A percentile compares a stretch with the other conserved stretches of the same genome.
phyloP scores from a whole-genome alignment of 305 asterid species.

The Ilex paraguariensis region DNA sequence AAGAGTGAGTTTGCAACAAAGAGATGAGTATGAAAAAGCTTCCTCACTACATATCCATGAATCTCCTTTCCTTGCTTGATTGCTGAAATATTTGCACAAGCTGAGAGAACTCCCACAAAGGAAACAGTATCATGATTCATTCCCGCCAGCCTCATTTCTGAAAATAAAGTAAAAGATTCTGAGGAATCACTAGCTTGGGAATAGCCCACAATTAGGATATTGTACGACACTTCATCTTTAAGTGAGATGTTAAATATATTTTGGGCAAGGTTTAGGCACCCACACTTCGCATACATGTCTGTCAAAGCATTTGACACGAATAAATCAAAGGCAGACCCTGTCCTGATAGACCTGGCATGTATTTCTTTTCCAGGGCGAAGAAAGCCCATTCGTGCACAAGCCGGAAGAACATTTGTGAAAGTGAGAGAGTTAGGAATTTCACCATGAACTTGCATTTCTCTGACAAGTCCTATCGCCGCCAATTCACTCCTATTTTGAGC shows the following conservation, averaged over 20 bases:
- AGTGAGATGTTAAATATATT: conserved; percentile 40
- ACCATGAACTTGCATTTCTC: conserved; percentile 58
- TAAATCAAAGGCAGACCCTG: conserved; percentile 33
- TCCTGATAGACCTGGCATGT: conserved; percentile 55
- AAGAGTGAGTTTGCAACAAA: conserved; percentile 73
- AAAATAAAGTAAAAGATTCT: conserved; percentile 42
- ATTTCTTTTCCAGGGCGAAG: conserved; percentile 52
- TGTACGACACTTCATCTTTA: conserved; percentile 63
- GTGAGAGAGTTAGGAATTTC: conserved; percentile 59
- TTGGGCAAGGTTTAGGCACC: conserved; percentile 51
- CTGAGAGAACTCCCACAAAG: conserved; percentile 62
- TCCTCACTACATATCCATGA: conserved; percentile 52
- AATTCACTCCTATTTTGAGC: conserved; percentile 56
- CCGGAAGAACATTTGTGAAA: conserved; percentile 64
- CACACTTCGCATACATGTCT: conserved; percentile 77
- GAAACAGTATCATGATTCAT: conserved; percentile 44
- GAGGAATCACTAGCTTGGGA: conserved; percentile 41
- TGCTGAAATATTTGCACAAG: conserved; percentile 56
- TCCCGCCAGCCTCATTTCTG: conserved; percentile 48
- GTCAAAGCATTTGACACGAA: conserved; percentile 75
- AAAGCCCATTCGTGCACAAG: conserved; percentile 51
- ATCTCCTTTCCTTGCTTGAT: conserved; percentile 67
- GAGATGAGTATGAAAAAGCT: conserved; percentile 43
- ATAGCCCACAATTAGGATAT: conserved; percentile 51
- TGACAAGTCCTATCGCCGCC: conserved; percentile 46